Conservation (phyloP, 257 asterid species). For the Nicotiana undulata region DNA sequence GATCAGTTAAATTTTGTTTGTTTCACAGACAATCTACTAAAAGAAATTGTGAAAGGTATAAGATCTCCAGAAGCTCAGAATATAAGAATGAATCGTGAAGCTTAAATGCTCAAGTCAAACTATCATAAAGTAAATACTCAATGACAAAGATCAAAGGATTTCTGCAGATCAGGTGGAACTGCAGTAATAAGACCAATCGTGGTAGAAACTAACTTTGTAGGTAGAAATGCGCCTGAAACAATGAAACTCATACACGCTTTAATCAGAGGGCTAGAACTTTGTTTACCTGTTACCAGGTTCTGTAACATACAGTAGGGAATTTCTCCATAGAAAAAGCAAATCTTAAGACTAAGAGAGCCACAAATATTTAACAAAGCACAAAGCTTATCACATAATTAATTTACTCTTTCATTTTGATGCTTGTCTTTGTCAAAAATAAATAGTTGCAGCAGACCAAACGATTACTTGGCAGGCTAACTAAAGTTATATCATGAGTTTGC, state of each 20-base stretch:
- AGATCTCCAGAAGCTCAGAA: not conserved
- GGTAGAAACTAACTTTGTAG: slow-evolving; percentile 2
- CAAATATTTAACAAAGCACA: not conserved
- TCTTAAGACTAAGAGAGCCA: not conserved
- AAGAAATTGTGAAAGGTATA: not conserved
- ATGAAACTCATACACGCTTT: not conserved
- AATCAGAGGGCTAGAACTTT: not conserved
- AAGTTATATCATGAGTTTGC: not conserved
- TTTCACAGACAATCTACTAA: not conserved
- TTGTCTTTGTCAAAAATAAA: not conserved
- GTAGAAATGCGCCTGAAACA: not conserved
- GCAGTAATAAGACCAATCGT: not conserved
- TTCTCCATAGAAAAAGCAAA: not conserved
- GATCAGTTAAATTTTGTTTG: not conserved
- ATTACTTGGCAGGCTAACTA: not conserved
- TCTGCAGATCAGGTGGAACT: not conserved
- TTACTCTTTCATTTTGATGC: not conserved
- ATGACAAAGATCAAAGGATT: not conserved
- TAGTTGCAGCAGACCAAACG: not conserved
- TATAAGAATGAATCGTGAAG: not conserved
- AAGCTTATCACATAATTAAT: not conserved
- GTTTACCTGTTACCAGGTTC: not conserved
- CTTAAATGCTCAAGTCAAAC: not conserved
- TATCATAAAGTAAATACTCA: not conserved
- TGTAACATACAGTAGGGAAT: not conserved